phyloP scores from a whole-genome alignment of 2,329 filamentous ascomycete species.

The Macroventuria anomochaeta region DNA sequence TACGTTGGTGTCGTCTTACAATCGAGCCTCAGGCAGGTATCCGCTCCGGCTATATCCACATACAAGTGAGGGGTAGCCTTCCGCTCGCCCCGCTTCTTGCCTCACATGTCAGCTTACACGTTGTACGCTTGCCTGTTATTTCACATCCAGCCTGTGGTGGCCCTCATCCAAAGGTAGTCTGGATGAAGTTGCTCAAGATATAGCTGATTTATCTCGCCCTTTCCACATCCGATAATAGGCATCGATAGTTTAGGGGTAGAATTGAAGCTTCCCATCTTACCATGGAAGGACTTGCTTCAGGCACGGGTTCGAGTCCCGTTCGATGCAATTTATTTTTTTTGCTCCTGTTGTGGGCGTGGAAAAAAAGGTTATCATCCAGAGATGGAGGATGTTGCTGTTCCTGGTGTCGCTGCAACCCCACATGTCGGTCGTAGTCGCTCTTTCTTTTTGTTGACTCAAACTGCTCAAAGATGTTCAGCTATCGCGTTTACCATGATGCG shows the following conservation, averaged over 20 bases:
- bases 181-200: background rate
- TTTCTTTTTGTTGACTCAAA: background rate
- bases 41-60: constrained; percentile 2
- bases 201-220: background rate
- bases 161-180: background rate
- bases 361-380: background rate
- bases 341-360: background rate
- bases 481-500: background rate
- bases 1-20: too few species aligned
- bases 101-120: constrained; percentile 11
- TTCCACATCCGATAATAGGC: constrained; percentile 6
- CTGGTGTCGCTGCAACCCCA: background rate
- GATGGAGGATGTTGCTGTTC: background rate
- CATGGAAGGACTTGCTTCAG: constrained; percentile 27
- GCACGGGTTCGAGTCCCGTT: constrained; percentile 38
- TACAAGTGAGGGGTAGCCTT: constrained; percentile 6
- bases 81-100: constrained; percentile 3
- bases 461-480: background rate
- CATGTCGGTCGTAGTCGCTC: too few species aligned
- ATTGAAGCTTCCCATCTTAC: constrained; percentile 39
- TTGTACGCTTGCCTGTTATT: background rate
- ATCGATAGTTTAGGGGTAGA: constrained; percentile 42
- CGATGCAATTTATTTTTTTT: constrained; percentile 19
- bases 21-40: constrained; percentile 5
- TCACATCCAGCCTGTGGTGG: background rate